Conservation (phyloP, 2,329 filamentous ascomycete genomes). For the Fusarium tupiense region DNA sequence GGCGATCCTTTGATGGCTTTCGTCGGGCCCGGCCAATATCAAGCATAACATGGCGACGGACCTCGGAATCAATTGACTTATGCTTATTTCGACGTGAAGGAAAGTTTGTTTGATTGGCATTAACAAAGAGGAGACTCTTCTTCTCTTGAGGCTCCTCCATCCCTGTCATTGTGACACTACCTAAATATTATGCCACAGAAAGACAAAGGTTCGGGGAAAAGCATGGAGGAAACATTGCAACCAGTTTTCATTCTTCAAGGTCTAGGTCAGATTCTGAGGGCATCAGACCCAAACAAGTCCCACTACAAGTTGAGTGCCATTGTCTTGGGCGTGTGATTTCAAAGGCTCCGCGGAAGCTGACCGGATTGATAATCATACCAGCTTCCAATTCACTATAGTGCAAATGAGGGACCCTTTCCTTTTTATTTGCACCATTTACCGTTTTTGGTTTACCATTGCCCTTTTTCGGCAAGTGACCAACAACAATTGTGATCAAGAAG, state of each 20-base stretch:
- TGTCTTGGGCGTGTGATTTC: neutral
- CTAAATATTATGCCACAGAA: neutral
- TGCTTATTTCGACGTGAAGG: neutral
- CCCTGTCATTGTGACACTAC: neutral
- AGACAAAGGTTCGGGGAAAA: neutral
- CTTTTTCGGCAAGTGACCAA: neutral
- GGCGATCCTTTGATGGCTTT: neutral
- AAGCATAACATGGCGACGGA: conserved; percentile 8
- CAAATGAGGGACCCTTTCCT: neutral
- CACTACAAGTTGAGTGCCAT: neutral
- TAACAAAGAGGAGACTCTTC: neutral
- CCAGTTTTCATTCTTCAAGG: neutral
- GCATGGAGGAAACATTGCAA: neutral
- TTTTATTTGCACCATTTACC: neutral
- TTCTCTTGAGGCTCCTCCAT: neutral
- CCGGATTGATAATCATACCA: conserved; percentile 8
- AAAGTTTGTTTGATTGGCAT: neutral
- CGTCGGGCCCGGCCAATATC: conserved; percentile 7
- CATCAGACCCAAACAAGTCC: neutral
- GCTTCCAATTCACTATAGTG: neutral
- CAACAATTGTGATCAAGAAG: neutral
- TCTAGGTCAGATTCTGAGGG: neutral
- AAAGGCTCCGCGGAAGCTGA: conserved; percentile 8
- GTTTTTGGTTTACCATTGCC: neutral
- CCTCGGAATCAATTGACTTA: neutral